These are phyloP conservation scores for Xylaria arbuscula DNA, from an alignment of 2,329 filamentous ascomycete species.

Conservation along the genomic window DNA sequence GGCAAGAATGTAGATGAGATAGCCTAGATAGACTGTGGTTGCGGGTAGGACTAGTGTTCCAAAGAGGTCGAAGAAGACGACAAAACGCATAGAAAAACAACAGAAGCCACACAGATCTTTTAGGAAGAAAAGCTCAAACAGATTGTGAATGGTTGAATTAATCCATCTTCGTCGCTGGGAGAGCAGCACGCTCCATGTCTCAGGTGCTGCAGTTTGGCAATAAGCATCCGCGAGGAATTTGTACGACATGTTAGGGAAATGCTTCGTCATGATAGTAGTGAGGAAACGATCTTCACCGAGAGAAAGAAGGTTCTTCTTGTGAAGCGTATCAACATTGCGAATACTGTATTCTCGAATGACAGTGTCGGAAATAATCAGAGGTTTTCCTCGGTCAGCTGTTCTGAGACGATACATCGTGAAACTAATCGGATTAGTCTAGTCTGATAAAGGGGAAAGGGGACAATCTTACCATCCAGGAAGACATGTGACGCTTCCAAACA, in stretches of 20 bases:
- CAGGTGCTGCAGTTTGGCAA: conserved; percentile 91
- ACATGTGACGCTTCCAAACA: conserved; percentile 98
- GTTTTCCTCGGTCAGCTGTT: conserved; percentile 92
- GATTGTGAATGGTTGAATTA: conserved; percentile 97
- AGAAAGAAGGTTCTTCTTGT: conserved; percentile 84
- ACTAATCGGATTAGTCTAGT: conserved; percentile 65
- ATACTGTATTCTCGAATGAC: conserved; percentile 90
- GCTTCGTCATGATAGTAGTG: conserved; percentile 97
- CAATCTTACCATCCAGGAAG: conserved; percentile 92
- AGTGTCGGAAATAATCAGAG: conserved; percentile 90
- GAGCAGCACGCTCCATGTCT: conserved; percentile 91
- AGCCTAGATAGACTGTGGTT: conserved; percentile 86
- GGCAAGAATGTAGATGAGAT: conserved; percentile 84
- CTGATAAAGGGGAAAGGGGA: conserved; percentile 2
- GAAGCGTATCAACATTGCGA: conserved; percentile 90
- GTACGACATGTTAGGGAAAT: conserved; percentile 95
- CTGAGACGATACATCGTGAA: conserved; percentile 99
- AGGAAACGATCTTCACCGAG: conserved; percentile 88
- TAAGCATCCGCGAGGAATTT: conserved; percentile 96
- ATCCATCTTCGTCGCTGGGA: conserved; percentile 99
- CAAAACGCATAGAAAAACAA: conserved; percentile 97
- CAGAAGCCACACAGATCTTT: conserved; percentile 98
- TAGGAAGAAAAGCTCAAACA: conserved; percentile 88
- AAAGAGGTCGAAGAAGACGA: conserved; percentile 93
- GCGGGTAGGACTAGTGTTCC: conserved; percentile 93